Conservation (phyloP, 1,139 yeast genomes). For the Debaryomycetaceae sp. region DNA sequence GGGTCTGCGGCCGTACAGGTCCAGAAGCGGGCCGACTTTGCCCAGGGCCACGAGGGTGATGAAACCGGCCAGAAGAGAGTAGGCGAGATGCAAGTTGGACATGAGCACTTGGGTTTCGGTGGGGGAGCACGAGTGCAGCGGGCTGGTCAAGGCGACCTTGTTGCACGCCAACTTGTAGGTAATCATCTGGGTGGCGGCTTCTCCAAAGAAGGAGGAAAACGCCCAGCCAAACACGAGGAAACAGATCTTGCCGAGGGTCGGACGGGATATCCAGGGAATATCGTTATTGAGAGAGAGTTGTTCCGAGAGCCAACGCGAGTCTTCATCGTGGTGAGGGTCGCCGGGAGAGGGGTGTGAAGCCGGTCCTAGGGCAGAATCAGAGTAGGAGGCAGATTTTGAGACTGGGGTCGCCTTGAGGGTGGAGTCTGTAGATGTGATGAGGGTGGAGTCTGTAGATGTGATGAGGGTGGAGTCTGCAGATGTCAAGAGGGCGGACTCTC, state of each 20-base stretch:
- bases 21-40: slow-evolving; percentile 52
- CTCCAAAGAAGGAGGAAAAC: slow-evolving; percentile 20
- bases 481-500: too few species aligned
- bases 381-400: too few species aligned
- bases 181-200: slow-evolving; percentile 23
- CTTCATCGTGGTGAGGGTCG: slow-evolving; percentile 20
- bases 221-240: slow-evolving; percentile 18
- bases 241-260: slow-evolving; percentile 23
- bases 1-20: slow-evolving; percentile 48
- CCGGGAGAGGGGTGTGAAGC: too few species aligned
- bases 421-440: too few species aligned
- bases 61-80: slow-evolving; percentile 15
- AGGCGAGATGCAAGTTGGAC: slow-evolving; percentile 26
- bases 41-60: slow-evolving; percentile 30
- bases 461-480: too few species aligned
- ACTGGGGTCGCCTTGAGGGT: too few species aligned
- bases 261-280: slow-evolving; percentile 24
- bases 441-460: too few species aligned
- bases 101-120: slow-evolving; percentile 23
- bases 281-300: slow-evolving; percentile 21
- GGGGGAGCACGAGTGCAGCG: slow-evolving; percentile 15
- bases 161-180: slow-evolving; percentile 30
- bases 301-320: slow-evolving; percentile 27
- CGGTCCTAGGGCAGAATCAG: too few species aligned
- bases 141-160: slow-evolving; percentile 6